These are phyloP conservation scores for Trichophyton verrucosum DNA, from an alignment of 2,329 filamentous ascomycete species.

Conservation along the genomic window DNA sequence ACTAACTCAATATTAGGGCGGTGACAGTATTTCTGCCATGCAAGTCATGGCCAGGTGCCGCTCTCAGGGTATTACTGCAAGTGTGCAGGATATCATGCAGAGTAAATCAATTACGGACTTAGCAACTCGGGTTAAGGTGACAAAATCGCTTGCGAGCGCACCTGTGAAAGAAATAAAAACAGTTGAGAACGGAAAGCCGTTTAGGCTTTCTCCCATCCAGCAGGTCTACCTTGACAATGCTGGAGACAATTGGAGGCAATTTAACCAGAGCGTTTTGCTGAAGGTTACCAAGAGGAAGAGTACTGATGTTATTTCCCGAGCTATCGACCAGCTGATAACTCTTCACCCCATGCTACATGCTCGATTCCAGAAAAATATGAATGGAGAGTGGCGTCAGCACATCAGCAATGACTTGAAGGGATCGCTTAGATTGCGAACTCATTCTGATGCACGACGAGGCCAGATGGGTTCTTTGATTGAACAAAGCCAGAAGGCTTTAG, in stretches of 20 bases:
- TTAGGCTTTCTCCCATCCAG: conserved; percentile 17
- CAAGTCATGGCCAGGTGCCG: conserved; percentile 16
- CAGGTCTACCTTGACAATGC: conserved; percentile 15
- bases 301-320: conserved; percentile 7
- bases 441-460: conserved; percentile 15
- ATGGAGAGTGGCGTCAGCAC: conserved; percentile 15
- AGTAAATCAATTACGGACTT: conserved; percentile 11
- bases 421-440: conserved; percentile 23
- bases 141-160: not conserved
- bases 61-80: conserved; percentile 12
- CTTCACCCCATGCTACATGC: conserved; percentile 18
- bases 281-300: conserved; percentile 5
- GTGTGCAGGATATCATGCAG: conserved; percentile 15
- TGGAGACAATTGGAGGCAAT: conserved; percentile 12
- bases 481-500: conserved; percentile 23
- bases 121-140: conserved; percentile 2
- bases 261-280: conserved; percentile 17
- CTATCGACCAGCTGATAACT: conserved; percentile 12
- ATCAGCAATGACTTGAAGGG: conserved; percentile 19
- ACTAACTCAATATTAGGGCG: conserved; percentile 14
- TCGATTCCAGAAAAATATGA: conserved; percentile 12
- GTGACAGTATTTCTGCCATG: conserved; percentile 21
- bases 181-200: conserved; percentile 8
- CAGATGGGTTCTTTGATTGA: conserved; percentile 17
- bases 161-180: not conserved